Percentiles rank a stretch among this genome's conserved stretches.
Evolutionary conservation across 345 rosid genomes (phyloP).

Genomic region (Arabis alpina): DNA sequence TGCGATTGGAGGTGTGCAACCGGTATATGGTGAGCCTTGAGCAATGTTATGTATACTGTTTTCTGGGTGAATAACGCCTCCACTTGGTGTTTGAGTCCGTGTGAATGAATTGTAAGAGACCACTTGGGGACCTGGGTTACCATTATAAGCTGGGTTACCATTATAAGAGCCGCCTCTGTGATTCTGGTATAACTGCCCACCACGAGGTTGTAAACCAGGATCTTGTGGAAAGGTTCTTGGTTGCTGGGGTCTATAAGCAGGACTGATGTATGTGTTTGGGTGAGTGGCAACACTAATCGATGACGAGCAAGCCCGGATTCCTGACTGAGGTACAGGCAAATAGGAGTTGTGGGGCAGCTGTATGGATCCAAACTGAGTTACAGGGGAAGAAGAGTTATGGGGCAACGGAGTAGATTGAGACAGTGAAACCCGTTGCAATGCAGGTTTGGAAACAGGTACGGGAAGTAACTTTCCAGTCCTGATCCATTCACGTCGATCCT

Average conservation of each 20-base stretch:
- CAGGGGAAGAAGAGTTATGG: conserved; percentile 23
- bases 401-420: not conserved
- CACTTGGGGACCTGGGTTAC: conserved; percentile 23
- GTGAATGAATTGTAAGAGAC: conserved; percentile 32
- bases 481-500: conserved; percentile 46
- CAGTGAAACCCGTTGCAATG: conserved; percentile 1
- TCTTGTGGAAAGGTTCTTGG: conserved; percentile 19
- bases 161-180: conserved; percentile 33
- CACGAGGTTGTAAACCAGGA: conserved; percentile 37
- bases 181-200: conserved; percentile 30
- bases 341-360: conserved; percentile 18
- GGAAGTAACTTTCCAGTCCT: conserved; percentile 39
- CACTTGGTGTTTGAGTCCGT: conserved; percentile 3
- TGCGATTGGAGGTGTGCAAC: not conserved
- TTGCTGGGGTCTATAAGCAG: conserved; percentile 32
- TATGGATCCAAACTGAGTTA: conserved; percentile 9
- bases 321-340: conserved; percentile 22
- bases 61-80: not conserved
- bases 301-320: conserved; percentile 48
- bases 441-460: conserved; percentile 21
- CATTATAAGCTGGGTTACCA: conserved; percentile 22
- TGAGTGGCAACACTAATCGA: conserved; percentile 22
- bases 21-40: not conserved
- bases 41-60: not conserved
- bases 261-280: conserved; percentile 38